A percentile compares a stretch with the other conserved stretches of the same genome.
Conservation (phyloP, 2,329 filamentous ascomycete species). For the Alternaria sp. region DNA sequence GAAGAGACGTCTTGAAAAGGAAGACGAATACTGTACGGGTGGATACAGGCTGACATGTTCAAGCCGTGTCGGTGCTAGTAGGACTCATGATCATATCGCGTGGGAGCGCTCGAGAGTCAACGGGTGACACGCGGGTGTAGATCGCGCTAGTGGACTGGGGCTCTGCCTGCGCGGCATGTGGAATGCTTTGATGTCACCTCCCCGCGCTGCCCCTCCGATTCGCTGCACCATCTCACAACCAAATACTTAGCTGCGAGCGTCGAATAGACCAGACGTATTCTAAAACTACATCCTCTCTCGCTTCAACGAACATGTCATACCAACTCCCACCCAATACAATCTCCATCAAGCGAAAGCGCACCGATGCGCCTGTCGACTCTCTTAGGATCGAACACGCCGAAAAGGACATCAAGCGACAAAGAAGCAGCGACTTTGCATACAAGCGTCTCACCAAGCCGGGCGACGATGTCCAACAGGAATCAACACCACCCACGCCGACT, state of each 20-base stretch:
- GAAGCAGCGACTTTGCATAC: constrained; percentile 17
- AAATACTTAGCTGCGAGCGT: background rate
- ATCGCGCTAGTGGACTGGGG: constrained; percentile 6
- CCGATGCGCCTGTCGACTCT: constrained; percentile 63
- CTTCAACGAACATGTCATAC: background rate
- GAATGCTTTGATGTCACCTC: constrained; percentile 14
- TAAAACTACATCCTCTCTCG: background rate
- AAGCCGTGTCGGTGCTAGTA: constrained; percentile 7
- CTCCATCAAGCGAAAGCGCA: constrained; percentile 61
- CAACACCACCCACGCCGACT: constrained; percentile 24
- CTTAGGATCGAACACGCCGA: constrained; percentile 42
- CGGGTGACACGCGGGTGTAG: constrained; percentile 1
- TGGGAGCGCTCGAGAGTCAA: constrained; percentile 16
- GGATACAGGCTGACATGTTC: constrained; percentile 31
- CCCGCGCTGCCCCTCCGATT: constrained; percentile 21
- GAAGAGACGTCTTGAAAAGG: constrained; percentile 10
- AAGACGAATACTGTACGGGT: constrained; percentile 1
- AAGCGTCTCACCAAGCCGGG: constrained; percentile 34
- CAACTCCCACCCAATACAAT: constrained; percentile 36
- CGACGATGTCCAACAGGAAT: constrained; percentile 12
- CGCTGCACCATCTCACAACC: constrained; percentile 4
- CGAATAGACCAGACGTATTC: background rate
- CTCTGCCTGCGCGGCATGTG: constrained; percentile 13
- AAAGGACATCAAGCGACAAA: constrained; percentile 1
- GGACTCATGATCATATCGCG: constrained; percentile 22